Base-by-base conservation (phyloP, 805 yeast genomes). In the Lachancea waltii region DNA sequence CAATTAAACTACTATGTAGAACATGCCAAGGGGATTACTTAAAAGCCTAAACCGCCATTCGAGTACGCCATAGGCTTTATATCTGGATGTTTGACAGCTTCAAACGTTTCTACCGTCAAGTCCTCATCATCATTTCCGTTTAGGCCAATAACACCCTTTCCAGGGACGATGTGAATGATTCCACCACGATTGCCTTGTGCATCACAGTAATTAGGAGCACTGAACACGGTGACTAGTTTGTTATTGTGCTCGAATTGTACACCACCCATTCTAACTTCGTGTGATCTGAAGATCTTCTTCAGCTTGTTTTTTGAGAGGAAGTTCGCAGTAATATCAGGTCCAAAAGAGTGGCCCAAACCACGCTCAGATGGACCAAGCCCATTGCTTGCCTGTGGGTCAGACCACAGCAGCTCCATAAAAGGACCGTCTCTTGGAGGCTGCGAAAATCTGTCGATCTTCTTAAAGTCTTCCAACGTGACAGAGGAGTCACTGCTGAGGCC, bases 131-230 rank as follows among this genome's bases (percentile, higher is more conserved):
- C 71, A 46, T 74, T 69, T 8, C 57, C 56, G 6, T 62, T 52
- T 41, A 69, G 68, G 13, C 67, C 69, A 29, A 51, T 30, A 6
- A 46, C 40, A 36, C 43, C 65, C 22, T 70, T 63, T 9, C 57
- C 58, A 18, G 65, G 65, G 5, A 53, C 54, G 48, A 90, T 73
- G 53, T 87, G 83, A 43, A 92, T 81, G 40, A 83, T 82, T 7
- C 94, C 97, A 37, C 97, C 99, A 47, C 76, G 62, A 62, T 92
- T 92, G 10, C 95, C 95, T 39, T 85, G 87, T 11, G 81, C 68
- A 58, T 92, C 99, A 66, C 97, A 90, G 62, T 90, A 90, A 60
- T 92, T 90, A 24, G 99, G 99, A 0, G 99, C 99, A 61, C 94
- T 81, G 62, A 92, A 92, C n/a, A 92, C 95, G 0, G 99, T 92